Evolutionary conservation across 129 eudicot genomes (phyloP), one percentile per base, ranked within the genome.

Genomic region (Rutidosis leptorrhynchoides): DNA sequence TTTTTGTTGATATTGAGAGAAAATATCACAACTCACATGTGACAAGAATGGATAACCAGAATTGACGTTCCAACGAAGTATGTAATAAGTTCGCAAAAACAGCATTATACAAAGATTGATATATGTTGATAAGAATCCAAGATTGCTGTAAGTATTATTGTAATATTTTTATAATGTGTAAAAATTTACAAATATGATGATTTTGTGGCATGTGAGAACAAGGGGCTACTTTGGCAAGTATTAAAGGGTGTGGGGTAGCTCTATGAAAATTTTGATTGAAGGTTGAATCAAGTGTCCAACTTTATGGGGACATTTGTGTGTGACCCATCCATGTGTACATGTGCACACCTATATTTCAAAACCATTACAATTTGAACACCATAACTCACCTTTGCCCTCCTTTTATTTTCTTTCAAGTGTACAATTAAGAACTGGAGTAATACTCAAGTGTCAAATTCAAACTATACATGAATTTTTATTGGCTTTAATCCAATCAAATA

Each of bases 261-360:
- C 12, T 37, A 64, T 65, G 59, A 55, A 73, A 64, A 20, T 26
- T 55, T 73, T 73, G 78, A 73, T 73, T 65, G 78, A 73, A 64
- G 72, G 65, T 49, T 73, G 78, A 65, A 73, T 73, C 78, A 55
- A 73, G 78, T 73, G 78, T 73, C 56, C 52, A 56, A 37, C 78
- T 73, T 65, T 73, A 65, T 65, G 72, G 78, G 26, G 78, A 73
- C 78, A 73, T 55, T 43, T 73, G 72, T 73, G 78, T 73, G 71
- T 73, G 78, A 43, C 72, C 78, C 78, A 65, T 73, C 78, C 78
- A 73, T 73, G 78, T 73, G 78, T 73, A 66, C 78, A 73, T 71
- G 65, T 73, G 78, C 78, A 73, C 37, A 64, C 77, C 66, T 65
- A n/a, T 73, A 54, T 64, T 55, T 64, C 72, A 64, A 73, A 64